These are phyloP conservation scores for Rosa chinensis DNA, from an alignment of 306 rosid species.

Conservation along the genomic window DNA sequence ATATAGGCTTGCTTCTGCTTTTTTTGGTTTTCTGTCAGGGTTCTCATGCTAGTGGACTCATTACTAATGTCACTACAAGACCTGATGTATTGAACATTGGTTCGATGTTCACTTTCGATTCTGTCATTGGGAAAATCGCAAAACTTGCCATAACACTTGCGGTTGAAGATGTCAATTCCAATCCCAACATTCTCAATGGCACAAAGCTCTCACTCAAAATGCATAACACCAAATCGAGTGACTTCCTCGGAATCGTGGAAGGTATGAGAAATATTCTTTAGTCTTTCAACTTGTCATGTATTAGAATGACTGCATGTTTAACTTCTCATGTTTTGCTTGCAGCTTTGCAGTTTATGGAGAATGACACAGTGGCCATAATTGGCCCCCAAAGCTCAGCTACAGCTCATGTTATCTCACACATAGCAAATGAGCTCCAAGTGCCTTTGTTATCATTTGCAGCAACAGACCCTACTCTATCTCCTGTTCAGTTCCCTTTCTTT, in stretches of 20 bases:
- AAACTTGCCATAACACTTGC: slow-evolving; percentile 52
- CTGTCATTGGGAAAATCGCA: slow-evolving; percentile 48
- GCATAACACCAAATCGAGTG: slow-evolving; percentile 44
- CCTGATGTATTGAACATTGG: slow-evolving; percentile 46
- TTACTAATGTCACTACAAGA: slow-evolving; percentile 11
- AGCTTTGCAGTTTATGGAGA: slow-evolving; percentile 55
- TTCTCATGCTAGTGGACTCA: slow-evolving; percentile 14
- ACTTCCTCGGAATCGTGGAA: slow-evolving; percentile 54
- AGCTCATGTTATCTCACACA: slow-evolving; percentile 50
- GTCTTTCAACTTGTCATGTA: background rate
- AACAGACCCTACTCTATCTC: slow-evolving; percentile 23
- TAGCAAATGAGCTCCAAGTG: slow-evolving; percentile 52
- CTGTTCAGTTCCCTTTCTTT: slow-evolving; percentile 29
- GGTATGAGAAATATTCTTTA: slow-evolving; percentile 24
- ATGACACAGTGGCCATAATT: slow-evolving; percentile 50
- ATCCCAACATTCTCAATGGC: slow-evolving; percentile 35
- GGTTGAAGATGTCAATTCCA: slow-evolving; percentile 52
- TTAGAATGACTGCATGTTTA: background rate
- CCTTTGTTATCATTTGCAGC: slow-evolving; percentile 57
- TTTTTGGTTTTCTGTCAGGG: slow-evolving; percentile 25
- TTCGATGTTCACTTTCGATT: slow-evolving; percentile 45
- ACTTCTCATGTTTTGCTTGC: background rate
- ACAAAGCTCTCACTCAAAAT: slow-evolving; percentile 39
- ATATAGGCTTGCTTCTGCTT: slow-evolving; percentile 32
- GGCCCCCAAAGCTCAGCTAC: slow-evolving; percentile 55